A percentile compares a stretch with the other conserved stretches of the same genome.
Conservation (phyloP, 2,329 filamentous ascomycete species). For the Teratosphaeria nubilosa region DNA sequence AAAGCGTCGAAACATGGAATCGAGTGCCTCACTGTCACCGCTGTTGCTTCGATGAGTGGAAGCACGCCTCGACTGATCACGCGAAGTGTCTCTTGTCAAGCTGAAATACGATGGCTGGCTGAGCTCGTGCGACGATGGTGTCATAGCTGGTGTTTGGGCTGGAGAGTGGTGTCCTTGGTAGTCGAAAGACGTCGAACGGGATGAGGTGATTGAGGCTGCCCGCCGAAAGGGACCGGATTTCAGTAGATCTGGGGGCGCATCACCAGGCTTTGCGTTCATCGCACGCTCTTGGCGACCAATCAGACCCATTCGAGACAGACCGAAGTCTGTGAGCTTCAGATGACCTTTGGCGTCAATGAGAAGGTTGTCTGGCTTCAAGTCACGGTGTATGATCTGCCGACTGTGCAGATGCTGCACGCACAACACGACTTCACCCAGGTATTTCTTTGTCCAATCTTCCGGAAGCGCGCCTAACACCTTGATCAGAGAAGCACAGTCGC, state of each 20-base stretch:
- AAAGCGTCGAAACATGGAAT: slow-evolving; percentile 72
- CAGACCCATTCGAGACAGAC: slow-evolving; percentile 90
- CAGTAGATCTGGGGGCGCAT: slow-evolving; percentile 83
- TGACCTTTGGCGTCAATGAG: slow-evolving; percentile 95
- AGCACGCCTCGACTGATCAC: slow-evolving; percentile 54
- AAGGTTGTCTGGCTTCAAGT: slow-evolving; percentile 93
- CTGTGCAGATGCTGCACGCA: slow-evolving; percentile 93
- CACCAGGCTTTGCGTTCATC: slow-evolving; percentile 63
- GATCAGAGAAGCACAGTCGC: slow-evolving; percentile 91
- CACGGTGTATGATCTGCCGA: slow-evolving; percentile 89
- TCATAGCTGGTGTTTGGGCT: slow-evolving; percentile 74
- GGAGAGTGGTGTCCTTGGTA: slow-evolving; percentile 73
- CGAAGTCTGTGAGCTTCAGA: slow-evolving; percentile 94
- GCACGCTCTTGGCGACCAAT: slow-evolving; percentile 94
- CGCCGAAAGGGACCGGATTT: slow-evolving; percentile 87
- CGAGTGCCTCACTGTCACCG: slow-evolving; percentile 75
- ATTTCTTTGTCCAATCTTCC: slow-evolving; percentile 98
- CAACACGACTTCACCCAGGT: slow-evolving; percentile 90
- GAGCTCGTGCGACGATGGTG: slow-evolving; percentile 61
- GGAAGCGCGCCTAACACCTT: slow-evolving; percentile 85
- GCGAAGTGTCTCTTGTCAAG: slow-evolving; percentile 47
- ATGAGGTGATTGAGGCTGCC: slow-evolving; percentile 76
- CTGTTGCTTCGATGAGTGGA: slow-evolving; percentile 87
- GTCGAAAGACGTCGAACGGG: slow-evolving; percentile 87
- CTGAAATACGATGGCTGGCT: slow-evolving; percentile 90